Evolutionary conservation across 345 rosid genomes (phyloP), one percentile per base, ranked within the genome.

Genomic region (Camelina sativa): DNA sequence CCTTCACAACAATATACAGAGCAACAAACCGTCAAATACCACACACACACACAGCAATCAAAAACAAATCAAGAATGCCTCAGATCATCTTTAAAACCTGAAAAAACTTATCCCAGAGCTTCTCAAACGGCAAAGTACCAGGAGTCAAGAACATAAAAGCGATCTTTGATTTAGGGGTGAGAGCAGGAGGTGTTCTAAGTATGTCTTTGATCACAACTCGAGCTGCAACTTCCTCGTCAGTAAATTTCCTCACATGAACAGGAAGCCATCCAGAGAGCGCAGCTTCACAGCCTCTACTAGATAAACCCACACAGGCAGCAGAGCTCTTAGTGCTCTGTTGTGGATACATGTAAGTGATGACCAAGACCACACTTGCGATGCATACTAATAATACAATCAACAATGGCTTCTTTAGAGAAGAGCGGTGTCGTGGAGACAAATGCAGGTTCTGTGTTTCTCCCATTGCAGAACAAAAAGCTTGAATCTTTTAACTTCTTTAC

Each of bases 131-230:
- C 74, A 95, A 83, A 56, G 92, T 82, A 67, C 96, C 88, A 12
- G 93, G 93, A 82, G 83, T 89, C 85, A 95, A 88, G 88, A 90
- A 95, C 93, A 95, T 81, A 76, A 95, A 95, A 13, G 99, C 99
- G 8, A 95, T 83, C 79, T 95, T 95, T 10, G 99, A 71, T 52
- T 74, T 86, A 59, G 81, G 76, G 6, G 88, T 62, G 4, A 68
- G 67, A 71, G 72, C 59, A 65, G 91, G 83, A 82, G 95, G 88
- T 0, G 74, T 75, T 69, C 64, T 84, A 54, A 92, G 76, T 47
- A 95, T 90, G 51, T 92, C 97, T 72, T 75, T 85, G 71, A 89
- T 77, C 35, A 95, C 96, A 69, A 88, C 86, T 12, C 74, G 91
- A 64, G 98, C 86, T 11, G 87, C 92, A 28, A 92, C 78, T 82